Conservation (phyloP, 345 rosid genomes). For the Eutrema japonicum region DNA sequence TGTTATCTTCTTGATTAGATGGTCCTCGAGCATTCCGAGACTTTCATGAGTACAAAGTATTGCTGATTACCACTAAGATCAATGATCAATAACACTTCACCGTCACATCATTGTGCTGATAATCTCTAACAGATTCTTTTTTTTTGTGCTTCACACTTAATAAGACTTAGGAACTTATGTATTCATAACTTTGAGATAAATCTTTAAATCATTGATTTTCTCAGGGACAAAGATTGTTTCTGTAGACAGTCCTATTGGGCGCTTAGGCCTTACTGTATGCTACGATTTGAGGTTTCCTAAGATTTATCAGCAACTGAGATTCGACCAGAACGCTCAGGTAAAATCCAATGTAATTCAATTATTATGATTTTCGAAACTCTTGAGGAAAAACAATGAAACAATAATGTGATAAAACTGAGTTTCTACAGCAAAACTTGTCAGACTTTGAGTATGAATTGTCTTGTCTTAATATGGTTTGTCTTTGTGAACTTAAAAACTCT, state of each 20-base stretch:
- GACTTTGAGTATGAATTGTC: background rate
- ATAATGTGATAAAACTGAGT: background rate
- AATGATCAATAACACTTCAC: constrained; percentile 3
- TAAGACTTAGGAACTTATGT: background rate
- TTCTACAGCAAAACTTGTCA: background rate
- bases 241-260: constrained; percentile 78
- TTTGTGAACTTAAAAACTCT: constrained; percentile 14
- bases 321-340: constrained; percentile 80
- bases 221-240: constrained; percentile 75
- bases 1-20: background rate
- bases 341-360: background rate
- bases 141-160: background rate
- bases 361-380: background rate
- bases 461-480: background rate
- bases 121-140: background rate
- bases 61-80: background rate
- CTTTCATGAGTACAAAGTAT: background rate
- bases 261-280: constrained; percentile 87
- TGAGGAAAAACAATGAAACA: constrained; percentile 12
- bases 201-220: constrained; percentile 11
- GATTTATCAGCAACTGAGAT: constrained; percentile 85
- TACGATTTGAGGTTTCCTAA: constrained; percentile 93
- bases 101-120: background rate
- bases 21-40: background rate
- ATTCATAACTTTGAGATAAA: constrained; percentile 13